A percentile compares a stretch with the other conserved stretches of the same genome.
Evolutionary conservation across 176 grass and related monocot species (phyloP).

Genomic region (Ensete glaucum): DNA sequence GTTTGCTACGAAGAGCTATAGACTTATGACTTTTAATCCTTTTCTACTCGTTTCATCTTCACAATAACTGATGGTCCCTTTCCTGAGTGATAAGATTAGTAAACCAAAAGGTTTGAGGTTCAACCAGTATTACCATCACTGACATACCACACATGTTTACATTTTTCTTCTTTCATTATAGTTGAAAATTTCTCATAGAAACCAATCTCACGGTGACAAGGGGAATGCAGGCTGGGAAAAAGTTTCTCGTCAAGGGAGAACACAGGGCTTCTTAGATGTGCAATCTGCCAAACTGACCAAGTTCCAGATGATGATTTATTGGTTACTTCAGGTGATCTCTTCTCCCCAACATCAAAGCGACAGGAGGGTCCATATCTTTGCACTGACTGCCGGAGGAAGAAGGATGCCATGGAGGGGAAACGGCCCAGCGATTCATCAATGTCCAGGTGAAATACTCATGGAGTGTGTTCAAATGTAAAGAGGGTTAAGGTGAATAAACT

Average conservation of each 20-base stretch:
- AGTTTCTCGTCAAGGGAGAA: conserved; percentile 43
- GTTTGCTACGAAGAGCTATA: too few species aligned
- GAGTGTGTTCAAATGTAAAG: conserved; percentile 5
- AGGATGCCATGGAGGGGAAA: conserved; percentile 98
- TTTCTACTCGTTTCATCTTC: too few species aligned
- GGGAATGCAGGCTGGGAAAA: conserved; percentile 40
- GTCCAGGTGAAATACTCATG: conserved; percentile 31
- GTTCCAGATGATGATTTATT: conserved; percentile 40
- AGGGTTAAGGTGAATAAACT: conserved; percentile 5
- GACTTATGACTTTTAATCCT: too few species aligned
- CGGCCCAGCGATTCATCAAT: conserved; percentile 27
- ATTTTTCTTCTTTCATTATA: too few species aligned
- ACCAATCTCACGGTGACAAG: background rate
- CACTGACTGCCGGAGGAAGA: conserved; percentile 79
- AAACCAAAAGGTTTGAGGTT: too few species aligned
- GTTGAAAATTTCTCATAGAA: background rate
- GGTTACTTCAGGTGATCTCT: conserved; percentile 31
- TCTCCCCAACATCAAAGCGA: conserved; percentile 42
- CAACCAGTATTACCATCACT: too few species aligned
- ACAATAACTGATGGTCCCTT: too few species aligned
- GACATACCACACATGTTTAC: too few species aligned
- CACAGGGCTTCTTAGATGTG: conserved; percentile 46
- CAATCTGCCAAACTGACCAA: conserved; percentile 82
- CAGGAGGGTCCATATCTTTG: conserved; percentile 71
- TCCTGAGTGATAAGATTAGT: too few species aligned